A percentile compares a stretch with the other conserved stretches of the same genome.
Conservation (phyloP, 2,329 filamentous ascomycete genomes). For the Nemania bipapillata region DNA sequence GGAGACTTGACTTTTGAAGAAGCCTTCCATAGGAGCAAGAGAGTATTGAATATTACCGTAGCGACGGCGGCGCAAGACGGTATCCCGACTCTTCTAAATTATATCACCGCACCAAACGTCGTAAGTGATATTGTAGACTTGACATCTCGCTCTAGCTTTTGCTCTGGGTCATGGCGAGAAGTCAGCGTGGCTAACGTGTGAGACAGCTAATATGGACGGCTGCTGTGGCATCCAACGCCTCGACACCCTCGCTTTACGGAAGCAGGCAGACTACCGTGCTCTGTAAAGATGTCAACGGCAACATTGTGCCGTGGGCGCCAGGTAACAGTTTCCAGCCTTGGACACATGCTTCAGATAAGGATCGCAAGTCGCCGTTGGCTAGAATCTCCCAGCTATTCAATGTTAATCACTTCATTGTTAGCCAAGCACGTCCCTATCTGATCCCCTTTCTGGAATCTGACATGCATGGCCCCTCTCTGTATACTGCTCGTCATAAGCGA, state of each 20-base stretch:
- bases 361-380: conserved; percentile 72
- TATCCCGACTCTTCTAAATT: conserved; percentile 87
- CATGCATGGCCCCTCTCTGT: conserved; percentile 77
- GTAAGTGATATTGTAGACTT: conserved; percentile 62
- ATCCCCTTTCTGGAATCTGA: conserved; percentile 86
- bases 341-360: conserved; percentile 72
- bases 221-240: conserved; percentile 78
- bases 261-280: conserved; percentile 73
- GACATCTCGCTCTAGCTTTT: neutral
- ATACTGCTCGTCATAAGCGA: conserved; percentile 67
- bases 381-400: conserved; percentile 87
- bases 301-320: conserved; percentile 78
- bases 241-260: conserved; percentile 72
- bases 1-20: conserved; percentile 94
- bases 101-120: conserved; percentile 91
- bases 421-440: conserved; percentile 88
- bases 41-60: conserved; percentile 91
- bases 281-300: conserved; percentile 79
- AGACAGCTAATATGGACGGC: conserved; percentile 80
- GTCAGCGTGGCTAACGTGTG: conserved; percentile 33
- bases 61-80: conserved; percentile 78
- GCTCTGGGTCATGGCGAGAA: neutral
- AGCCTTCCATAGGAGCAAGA: conserved; percentile 84
- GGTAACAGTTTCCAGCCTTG: conserved; percentile 74
- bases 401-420: conserved; percentile 94